Conservation (phyloP, 257 asterid species). For the Cruciata laevipes region DNA sequence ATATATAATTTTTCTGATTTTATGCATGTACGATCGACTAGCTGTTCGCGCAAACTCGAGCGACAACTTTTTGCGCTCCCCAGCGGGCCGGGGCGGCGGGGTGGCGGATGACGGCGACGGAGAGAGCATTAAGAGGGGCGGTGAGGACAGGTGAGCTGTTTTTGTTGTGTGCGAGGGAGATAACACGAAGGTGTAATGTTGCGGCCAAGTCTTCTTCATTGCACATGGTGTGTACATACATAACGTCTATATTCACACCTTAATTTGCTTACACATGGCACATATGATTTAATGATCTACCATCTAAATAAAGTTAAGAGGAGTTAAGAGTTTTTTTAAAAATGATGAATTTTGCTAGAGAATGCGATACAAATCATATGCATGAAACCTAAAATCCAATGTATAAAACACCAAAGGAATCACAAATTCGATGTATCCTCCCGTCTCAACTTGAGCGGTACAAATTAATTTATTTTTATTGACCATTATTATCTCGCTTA, state of each 20-base stretch:
- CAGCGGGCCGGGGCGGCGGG: not conserved
- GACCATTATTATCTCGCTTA: no score
- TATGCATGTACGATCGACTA: no score
- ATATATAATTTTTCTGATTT: no score
- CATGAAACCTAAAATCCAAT: no score
- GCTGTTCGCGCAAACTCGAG: not conserved
- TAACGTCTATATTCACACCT: not conserved
- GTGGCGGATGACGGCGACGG: not conserved
- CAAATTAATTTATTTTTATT: no score
- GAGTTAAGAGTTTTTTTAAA: no score
- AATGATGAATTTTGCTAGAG: no score
- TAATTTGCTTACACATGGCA: not conserved
- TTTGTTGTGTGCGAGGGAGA: not conserved
- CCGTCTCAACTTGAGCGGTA: no score
- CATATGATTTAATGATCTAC: not conserved
- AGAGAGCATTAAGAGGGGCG: not conserved
- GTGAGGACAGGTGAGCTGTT: not conserved
- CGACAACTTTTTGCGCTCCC: not conserved
- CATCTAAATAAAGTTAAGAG: no score
- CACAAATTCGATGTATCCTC: no score
- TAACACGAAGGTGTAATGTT: not conserved
- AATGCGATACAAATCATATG: no score
- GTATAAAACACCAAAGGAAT: no score
- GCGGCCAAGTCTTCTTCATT: not conserved
- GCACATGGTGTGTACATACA: not conserved